Evolutionary conservation across 2,329 filamentous ascomycete species (phyloP).

Genomic region (Ophiostoma ips): DNA sequence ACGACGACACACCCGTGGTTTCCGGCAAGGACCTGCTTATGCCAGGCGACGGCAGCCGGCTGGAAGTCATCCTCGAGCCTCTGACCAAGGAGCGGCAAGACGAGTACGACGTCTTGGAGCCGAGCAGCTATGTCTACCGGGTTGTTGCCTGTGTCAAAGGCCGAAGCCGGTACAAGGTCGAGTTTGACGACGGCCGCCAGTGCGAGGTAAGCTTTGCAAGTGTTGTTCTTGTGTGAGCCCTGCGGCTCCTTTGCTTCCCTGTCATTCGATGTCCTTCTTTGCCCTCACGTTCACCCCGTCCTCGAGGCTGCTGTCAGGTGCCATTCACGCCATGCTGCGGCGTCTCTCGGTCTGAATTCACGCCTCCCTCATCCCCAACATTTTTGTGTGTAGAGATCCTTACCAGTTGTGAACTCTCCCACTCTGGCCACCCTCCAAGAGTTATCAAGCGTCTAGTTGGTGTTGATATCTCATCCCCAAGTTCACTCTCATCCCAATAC

Average conservation of each 20-base stretch:
- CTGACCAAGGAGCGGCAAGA: slow-evolving; percentile 4
- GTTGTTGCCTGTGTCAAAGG: slow-evolving; percentile 6
- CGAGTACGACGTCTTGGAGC: slow-evolving; percentile 8
- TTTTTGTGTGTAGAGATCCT: too few relatives aligned
- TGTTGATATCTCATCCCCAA: too few relatives aligned
- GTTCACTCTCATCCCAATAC: too few relatives aligned
- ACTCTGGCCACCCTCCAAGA: too few relatives aligned
- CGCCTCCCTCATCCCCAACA: too few relatives aligned
- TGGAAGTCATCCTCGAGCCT: slow-evolving; percentile 10
- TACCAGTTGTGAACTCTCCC: too few relatives aligned
- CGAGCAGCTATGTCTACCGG: slow-evolving; percentile 11
- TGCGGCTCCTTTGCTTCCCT: too few relatives aligned
- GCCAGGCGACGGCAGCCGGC: background rate
- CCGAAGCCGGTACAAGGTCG: slow-evolving; percentile 11
- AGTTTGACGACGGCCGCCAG: slow-evolving; percentile 12
- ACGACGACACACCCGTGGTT: background rate
- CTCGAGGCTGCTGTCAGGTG: too few relatives aligned
- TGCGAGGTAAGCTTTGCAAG: slow-evolving; percentile 11
- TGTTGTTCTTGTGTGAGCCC: background rate
- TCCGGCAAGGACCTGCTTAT: background rate
- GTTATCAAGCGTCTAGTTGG: too few relatives aligned
- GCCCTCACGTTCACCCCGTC: background rate
- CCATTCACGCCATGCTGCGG: too few relatives aligned
- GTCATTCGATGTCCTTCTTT: background rate
- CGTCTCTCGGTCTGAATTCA: too few relatives aligned